These are phyloP conservation scores for Trichoderma breve DNA, from an alignment of 2,329 filamentous ascomycete species.

Conservation along the genomic window DNA sequence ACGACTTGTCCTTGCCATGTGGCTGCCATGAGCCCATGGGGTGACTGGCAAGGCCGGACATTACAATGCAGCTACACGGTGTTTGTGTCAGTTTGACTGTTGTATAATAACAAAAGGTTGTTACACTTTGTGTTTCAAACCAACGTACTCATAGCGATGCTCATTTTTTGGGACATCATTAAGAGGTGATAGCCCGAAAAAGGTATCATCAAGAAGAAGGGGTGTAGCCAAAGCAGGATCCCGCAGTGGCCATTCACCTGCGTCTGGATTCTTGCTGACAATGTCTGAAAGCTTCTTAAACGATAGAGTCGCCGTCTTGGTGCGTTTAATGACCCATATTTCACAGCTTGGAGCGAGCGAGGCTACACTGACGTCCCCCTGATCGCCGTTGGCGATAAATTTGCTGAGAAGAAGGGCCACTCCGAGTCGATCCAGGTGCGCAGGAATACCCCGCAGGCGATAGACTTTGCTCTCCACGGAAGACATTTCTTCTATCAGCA, in stretches of 20 bases:
- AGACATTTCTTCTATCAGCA: not conserved
- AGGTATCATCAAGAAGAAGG: not conserved
- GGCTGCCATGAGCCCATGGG: constrained; percentile 21
- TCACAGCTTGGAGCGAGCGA: constrained; percentile 1
- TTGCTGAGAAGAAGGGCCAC: not conserved
- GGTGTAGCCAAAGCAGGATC: not conserved
- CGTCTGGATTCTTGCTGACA: not conserved
- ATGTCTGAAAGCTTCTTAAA: not conserved
- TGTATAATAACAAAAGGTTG: not conserved
- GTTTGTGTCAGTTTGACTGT: not conserved
- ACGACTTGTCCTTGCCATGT: constrained; percentile 4
- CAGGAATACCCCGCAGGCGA: not conserved
- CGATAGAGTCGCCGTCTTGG: not conserved
- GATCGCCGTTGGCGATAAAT: not conserved
- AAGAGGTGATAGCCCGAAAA: not conserved
- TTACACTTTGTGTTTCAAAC: too few species aligned
- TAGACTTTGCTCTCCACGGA: not conserved
- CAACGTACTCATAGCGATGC: not conserved
- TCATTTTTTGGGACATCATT: not conserved
- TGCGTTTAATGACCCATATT: not conserved
- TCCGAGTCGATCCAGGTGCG: not conserved
- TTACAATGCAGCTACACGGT: constrained; percentile 12
- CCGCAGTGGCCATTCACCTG: not conserved
- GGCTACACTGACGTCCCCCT: not conserved
- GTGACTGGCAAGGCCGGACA: constrained; percentile 17